A percentile compares a stretch with the other conserved stretches of the same genome.
phyloP scores from a whole-genome alignment of 768 basidiomycete species.

The Boletus edulis region DNA sequence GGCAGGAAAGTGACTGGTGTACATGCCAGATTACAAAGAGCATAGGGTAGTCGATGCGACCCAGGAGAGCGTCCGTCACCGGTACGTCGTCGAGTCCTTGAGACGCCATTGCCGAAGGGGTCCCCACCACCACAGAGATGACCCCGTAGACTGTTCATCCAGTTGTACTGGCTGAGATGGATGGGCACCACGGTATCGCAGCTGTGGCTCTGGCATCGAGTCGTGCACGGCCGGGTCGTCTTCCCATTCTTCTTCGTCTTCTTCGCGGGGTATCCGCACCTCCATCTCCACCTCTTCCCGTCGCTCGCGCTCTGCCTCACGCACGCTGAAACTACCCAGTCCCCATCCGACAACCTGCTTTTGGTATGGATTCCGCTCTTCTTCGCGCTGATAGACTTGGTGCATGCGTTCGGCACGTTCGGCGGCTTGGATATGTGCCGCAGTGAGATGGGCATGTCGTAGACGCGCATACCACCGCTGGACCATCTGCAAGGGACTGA shows the following conservation, averaged over 20 bases:
- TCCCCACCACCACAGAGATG: conserved; percentile 80
- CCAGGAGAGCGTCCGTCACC: conserved; percentile 6
- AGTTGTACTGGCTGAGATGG: background rate
- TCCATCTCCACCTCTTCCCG: conserved; percentile 14
- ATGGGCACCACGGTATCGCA: conserved; percentile 9
- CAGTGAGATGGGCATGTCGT: conserved; percentile 67
- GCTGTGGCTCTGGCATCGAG: background rate
- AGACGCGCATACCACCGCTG: conserved; percentile 58
- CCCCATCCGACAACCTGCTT: conserved; percentile 58
- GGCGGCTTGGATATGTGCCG: conserved; percentile 66
- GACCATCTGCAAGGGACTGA: conserved; percentile 31
- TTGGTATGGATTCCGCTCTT: conserved; percentile 22
- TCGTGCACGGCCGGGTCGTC: conserved; percentile 1
- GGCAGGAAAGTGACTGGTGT: background rate
- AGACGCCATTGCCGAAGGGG: conserved; percentile 72
- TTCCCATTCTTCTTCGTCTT: conserved; percentile 27
- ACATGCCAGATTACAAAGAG: conserved; percentile 6
- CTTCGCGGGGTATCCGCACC: background rate
- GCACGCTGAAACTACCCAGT: conserved; percentile 63
- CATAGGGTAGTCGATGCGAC: background rate
- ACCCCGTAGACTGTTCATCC: conserved; percentile 9
- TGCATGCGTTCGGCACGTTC: conserved; percentile 66
- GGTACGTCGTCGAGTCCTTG: conserved; percentile 73
- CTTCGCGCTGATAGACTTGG: conserved; percentile 50
- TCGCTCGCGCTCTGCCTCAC: conserved; percentile 32